Evolutionary conservation across 2,329 filamentous ascomycete species (phyloP).

Genomic region (Alternaria alternata): DNA sequence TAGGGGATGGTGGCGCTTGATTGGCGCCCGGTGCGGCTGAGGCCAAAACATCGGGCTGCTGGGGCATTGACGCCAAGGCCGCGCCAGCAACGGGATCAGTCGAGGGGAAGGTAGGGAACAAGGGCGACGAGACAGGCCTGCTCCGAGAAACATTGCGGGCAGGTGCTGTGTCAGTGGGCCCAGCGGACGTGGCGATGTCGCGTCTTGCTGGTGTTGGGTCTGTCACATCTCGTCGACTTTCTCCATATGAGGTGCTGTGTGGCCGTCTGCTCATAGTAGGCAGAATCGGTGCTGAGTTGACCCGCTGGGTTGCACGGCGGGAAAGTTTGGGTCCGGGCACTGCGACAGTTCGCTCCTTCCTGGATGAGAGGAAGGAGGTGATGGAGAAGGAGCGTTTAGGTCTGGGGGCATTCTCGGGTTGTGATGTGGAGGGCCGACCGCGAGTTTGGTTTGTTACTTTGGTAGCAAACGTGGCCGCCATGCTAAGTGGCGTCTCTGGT

Average conservation of each 20-base stretch:
- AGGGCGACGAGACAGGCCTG: slow-evolving; percentile 32
- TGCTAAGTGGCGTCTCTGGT: slow-evolving; percentile 49
- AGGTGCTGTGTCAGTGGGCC: slow-evolving; percentile 21
- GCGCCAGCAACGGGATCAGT: slow-evolving; percentile 26
- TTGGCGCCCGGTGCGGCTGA: slow-evolving; percentile 41
- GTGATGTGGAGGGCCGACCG: slow-evolving; percentile 26
- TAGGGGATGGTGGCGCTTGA: slow-evolving; percentile 47
- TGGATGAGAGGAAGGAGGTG: slow-evolving; percentile 54
- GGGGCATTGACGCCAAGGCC: slow-evolving; percentile 43
- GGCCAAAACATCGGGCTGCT: slow-evolving; percentile 41
- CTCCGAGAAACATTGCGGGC: slow-evolving; percentile 20
- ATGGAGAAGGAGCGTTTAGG: slow-evolving; percentile 61
- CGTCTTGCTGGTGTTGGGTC: slow-evolving; percentile 40
- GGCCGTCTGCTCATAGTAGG: slow-evolving; percentile 50
- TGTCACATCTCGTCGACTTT: slow-evolving; percentile 51
- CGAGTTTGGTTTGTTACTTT: slow-evolving; percentile 27
- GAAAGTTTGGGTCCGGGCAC: slow-evolving; percentile 36
- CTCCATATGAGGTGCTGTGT: slow-evolving; percentile 47
- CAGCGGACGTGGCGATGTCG: slow-evolving; percentile 41
- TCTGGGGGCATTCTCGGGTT: slow-evolving; percentile 38
- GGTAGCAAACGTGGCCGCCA: slow-evolving; percentile 40
- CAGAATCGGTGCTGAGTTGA: slow-evolving; percentile 44
- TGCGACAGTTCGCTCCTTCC: slow-evolving; percentile 46
- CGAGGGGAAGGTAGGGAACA: slow-evolving; percentile 30
- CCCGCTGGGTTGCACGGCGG: slow-evolving; percentile 44